Evolutionary conservation across 768 basidiomycete species (phyloP), one percentile per base, ranked within the genome.

Genomic region (Termitomyces sp.): DNA sequence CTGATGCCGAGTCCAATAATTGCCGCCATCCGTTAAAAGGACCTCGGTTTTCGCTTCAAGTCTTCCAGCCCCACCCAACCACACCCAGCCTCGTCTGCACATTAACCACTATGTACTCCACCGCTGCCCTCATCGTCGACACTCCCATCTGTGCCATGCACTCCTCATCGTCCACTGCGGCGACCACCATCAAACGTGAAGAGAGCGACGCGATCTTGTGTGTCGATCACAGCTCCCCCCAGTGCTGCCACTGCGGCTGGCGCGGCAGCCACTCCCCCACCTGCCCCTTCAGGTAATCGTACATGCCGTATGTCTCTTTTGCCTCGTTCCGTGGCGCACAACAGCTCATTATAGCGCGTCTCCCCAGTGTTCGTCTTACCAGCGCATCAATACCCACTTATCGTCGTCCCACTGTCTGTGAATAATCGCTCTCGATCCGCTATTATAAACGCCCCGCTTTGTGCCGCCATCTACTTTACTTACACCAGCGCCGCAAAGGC

Each of bases 241-340:
- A 88, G 69, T 90, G 88, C 74, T 88, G 86, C 77, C 86, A 88
- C 69, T 90, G 88, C 61, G 86, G 86, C 63, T 86, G 77, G 77
- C 83, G 87, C 64, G 86, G 86, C 39, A 67, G 74, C 58, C 80
- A 81, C 64, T 69, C 82, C 28, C 80, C 83, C 36, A 77, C 74
- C 66, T 88, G 87, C 76, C 85, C 85, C 44, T 86, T 87, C 83
- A 81, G 76, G 67, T 82, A 70, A 61, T 10, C 47, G 26, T 36
- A n/a, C 24, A 18, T 31, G 22, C 31, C 47, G 60, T 64, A 42
- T 33, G 62, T 61, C n/a, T 13, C 18, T 22, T 34, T 29, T 41
- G 42, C 42, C 37, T 58, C 34, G 24, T 47, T 48, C 36, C 50
- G 52, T 56, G 47, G 47, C 52, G 59, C 56, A 58, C 48, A 41